Percentiles rank a stretch among this genome's conserved stretches.
Conservation (phyloP, 106 monocot genomes). For the Acanthochlamys bracteata region DNA sequence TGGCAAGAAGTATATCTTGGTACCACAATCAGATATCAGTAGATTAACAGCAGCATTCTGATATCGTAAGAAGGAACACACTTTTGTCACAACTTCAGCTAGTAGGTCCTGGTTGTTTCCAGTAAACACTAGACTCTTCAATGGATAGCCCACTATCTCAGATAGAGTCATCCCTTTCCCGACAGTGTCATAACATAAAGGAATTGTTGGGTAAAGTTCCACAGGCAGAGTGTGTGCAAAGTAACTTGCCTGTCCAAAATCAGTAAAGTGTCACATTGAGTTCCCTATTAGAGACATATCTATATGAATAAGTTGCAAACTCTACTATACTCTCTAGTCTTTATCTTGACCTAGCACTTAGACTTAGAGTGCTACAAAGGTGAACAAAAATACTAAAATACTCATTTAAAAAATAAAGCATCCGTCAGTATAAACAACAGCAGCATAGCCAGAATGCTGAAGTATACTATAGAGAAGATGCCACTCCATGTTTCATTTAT, state of each 20-base stretch:
- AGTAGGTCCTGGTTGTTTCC: conserved; percentile 25
- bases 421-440: no score
- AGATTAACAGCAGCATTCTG: conserved; percentile 35
- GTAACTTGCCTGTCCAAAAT: conserved; percentile 38
- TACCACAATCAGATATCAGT: conserved; percentile 45
- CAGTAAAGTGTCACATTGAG: not conserved
- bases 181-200: conserved; percentile 14
- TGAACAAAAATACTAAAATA: no score
- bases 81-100: conserved; percentile 25
- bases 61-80: conserved; percentile 28
- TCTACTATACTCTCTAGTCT: no score
- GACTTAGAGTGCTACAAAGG: no score
- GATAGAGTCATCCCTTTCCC: conserved; percentile 18
- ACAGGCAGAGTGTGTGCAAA: conserved; percentile 55
- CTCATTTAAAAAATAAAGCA: no score
- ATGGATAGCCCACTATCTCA: conserved; percentile 52
- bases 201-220: conserved; percentile 24
- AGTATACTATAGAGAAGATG: no score
- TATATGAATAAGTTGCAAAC: no score
- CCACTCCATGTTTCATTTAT: no score
- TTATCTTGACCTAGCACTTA: no score
- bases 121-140: conserved; percentile 40
- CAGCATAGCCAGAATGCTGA: no score
- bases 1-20: conserved; percentile 66
- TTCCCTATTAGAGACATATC: no score